Evolutionary conservation across 2,329 filamentous ascomycete species (phyloP).

Genomic region (Diaporthe destruens): DNA sequence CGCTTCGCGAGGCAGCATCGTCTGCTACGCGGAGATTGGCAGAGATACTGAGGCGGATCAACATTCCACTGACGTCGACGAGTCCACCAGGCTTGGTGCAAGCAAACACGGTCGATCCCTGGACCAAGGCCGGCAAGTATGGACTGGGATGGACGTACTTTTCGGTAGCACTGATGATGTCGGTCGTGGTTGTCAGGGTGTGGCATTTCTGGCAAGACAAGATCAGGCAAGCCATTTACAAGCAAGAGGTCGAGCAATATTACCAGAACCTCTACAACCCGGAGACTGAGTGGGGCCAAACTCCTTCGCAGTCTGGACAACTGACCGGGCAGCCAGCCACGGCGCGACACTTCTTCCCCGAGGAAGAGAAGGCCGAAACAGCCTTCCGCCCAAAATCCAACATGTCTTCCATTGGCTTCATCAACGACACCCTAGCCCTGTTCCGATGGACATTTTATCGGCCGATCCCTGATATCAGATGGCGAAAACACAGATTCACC

Average conservation of each 20-base stretch:
- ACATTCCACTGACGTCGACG: conserved; percentile 70
- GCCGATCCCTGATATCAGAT: conserved; percentile 79
- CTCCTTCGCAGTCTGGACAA: conserved; percentile 62
- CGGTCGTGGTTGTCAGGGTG: conserved; percentile 77
- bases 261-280: conserved; percentile 67
- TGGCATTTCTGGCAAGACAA: conserved; percentile 96
- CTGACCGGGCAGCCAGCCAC: conserved; percentile 47
- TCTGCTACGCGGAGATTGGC: conserved; percentile 52
- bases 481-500: conserved; percentile 77
- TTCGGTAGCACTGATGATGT: conserved; percentile 76
- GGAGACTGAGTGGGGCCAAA: conserved; percentile 61
- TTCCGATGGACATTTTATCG: conserved; percentile 92
- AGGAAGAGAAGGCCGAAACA: conserved; percentile 68
- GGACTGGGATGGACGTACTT: conserved; percentile 91
- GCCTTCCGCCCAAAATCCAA: conserved; percentile 76
- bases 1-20: conserved; percentile 50
- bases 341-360: conserved; percentile 81
- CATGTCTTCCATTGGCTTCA: conserved; percentile 77
- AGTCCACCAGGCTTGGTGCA: conserved; percentile 73
- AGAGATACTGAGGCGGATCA: conserved; percentile 66
- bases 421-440: conserved; percentile 86
- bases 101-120: conserved; percentile 79
- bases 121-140: conserved; percentile 86
- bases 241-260: conserved; percentile 80
- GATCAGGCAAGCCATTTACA: conserved; percentile 88